Base-by-base conservation (phyloP, 176 grass and related monocot genomes). In the Rhynchospora pubera region DNA sequence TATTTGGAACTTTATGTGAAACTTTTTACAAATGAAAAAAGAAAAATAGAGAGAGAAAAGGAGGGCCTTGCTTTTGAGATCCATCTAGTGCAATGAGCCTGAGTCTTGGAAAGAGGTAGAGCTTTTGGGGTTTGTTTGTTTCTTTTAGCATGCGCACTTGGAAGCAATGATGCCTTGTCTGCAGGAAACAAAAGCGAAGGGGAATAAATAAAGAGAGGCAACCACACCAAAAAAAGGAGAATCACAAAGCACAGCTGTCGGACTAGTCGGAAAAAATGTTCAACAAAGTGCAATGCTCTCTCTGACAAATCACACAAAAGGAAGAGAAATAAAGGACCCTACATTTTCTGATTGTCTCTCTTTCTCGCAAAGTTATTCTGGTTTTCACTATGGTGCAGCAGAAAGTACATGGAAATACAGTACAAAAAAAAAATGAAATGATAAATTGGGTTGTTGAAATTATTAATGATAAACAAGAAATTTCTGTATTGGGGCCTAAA, bases 151-250 rank as follows among this genome's bases (percentile, higher is more conserved):
- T 82, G 79, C 79, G 79, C 79, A 10, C 71, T 65, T 43, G 60
- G n/a, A 65, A 82, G 43, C 60, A 65, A 82, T 82, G 58, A 82
- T 82, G 79, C 79, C 61, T 30, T 82, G 42, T 24, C 58, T 82
- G 79, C 46, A 64, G 79, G 79, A 82, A 82, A 82, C 79, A 82
- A 82, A 82, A 52, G 62, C 43, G 62, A 8, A 82, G 15, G n/a
- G 21, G 62, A 82, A 64, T 61, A 45, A 80, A 79, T 39, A 60
- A 56, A 79, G 56, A 80, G 55, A 32, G 14, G 32, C 62, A 61
- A 66, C 47, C 59, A 64, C 58, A 81, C 62, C 79, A 64, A 51
- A 66, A 63, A 81, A 82, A 16, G 43, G 56, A 22, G 56, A 62
- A 62, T 65, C 26, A 82, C 53, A 80, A 80, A 50, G 62, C 59